Evolutionary conservation across 768 basidiomycete genomes (phyloP), one percentile per base, ranked within the genome.

Genomic region (Mycena rebaudengoi): DNA sequence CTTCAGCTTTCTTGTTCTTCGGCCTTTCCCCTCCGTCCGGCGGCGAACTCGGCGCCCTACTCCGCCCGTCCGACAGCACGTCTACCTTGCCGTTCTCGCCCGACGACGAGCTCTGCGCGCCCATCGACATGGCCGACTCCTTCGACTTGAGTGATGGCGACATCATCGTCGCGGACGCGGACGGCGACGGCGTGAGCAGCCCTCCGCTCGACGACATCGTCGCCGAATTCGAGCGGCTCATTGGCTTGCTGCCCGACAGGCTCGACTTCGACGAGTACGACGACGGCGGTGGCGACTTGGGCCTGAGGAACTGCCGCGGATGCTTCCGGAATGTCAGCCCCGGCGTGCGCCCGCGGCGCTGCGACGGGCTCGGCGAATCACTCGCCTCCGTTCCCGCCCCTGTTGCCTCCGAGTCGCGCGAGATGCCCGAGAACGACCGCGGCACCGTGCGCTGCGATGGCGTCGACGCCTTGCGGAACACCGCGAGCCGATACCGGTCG

Each of bases 381-480:
- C 52, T n/a, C n/a, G n/a, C 86, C 18, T 75, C 73, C 16, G 70
- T 67, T 29, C 83, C 83, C 16, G 79, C 69, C 5, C 71, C 66
- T 10, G 76, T 76, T 7, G 76, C 53, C 37, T 88, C 85, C 10
- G 86, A 86, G 20, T 81, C 46, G 28, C 83, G 82, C 33, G 89
- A 91, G 66, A 85, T 74, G 25, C 85, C 87, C 20, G 91, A 90
- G 63, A 83, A 78, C 7, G 85, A 82, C 23, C 87, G 82, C 7
- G 80, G 78, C 3, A 70, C 73, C 16, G 79, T 69, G 13, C 84
- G 80, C 49, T 83, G 80, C 41, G 80, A 79, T 5, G 91, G 88
- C 12, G 89, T 91, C 14, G 90, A 88, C n/a, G 85, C 83, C 74
- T 94, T 95, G 56, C 93, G 85, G 85, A 95, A 95, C 21, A 95